These are phyloP conservation scores for Plantago major DNA, from an alignment of 257 asterid genomes.

Conservation along the genomic window DNA sequence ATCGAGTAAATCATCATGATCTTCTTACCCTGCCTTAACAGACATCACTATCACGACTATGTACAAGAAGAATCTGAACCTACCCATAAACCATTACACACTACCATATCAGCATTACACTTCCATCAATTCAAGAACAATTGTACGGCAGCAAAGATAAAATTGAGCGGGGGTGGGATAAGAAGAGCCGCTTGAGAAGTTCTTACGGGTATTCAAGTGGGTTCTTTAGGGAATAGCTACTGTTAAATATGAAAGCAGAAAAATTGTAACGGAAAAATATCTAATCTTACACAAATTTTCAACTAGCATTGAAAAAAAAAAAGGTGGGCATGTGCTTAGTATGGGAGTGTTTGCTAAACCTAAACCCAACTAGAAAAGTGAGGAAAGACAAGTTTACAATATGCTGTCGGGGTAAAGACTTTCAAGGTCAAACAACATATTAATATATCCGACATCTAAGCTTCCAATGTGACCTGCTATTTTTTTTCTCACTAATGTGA, in stretches of 20 bases:
- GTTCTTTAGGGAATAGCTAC: background rate
- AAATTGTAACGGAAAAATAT: background rate
- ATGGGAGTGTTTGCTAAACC: background rate
- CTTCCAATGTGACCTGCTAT: background rate
- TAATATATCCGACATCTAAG: background rate
- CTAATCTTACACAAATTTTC: background rate
- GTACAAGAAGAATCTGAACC: background rate
- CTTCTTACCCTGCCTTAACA: background rate
- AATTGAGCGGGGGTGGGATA: background rate
- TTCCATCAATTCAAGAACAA: background rate
- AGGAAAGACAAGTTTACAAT: background rate
- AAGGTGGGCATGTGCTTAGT: background rate
- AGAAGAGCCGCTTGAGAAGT: background rate
- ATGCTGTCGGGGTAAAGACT: background rate
- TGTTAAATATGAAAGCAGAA: background rate
- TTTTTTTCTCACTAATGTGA: background rate
- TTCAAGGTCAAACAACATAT: background rate
- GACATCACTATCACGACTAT: background rate
- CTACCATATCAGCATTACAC: constrained; percentile 2
- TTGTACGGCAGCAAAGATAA: background rate
- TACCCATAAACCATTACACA: background rate
- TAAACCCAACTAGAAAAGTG: constrained; percentile 1
- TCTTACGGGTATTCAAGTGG: background rate
- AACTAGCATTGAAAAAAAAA: background rate
- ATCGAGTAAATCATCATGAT: no score